Base-by-base conservation (phyloP, 371 early-diverging fungal species). In the Mortierella sp. region DNA sequence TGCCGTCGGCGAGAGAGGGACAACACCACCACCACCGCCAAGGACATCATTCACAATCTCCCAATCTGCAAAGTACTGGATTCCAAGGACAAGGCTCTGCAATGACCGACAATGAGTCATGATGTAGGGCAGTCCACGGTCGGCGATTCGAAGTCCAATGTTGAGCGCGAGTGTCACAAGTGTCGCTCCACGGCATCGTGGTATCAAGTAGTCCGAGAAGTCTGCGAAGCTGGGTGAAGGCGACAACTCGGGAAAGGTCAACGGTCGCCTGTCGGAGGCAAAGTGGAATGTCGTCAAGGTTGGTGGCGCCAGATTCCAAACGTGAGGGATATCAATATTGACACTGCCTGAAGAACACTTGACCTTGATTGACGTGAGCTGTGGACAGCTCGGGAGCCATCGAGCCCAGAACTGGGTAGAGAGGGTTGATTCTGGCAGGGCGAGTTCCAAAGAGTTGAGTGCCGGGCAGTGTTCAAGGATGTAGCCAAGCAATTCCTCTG, bases 31-130 rank as follows among this genome's bases (percentile, higher is more conserved):
- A 8, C 48, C 48, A n/a, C 58, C 31, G 31, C 60, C 31, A 60
- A 31, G 60, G 6, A 9, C 60, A 16, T 60, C 60, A 65, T 65
- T 38, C 7, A 45, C 42, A 57, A 7, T 26, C 16, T 57, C 72
- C 80, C 72, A 80, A 26, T 70, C 80, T 0, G 57, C 24, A 50
- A 80, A 83, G n/a, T 77, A 77, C 44, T 71, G 77, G 8, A 83
- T 48, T 14, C 68, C 75, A 10, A 80, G 54, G n/a, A 76, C 71
- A 31, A 83, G 80, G 4, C 48, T 73, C 44, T 72, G 13, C 14
- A 83, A 65, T 3, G 77, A 76, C 13, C 72, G 63, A 52, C 83
- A 83, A 50, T 73, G 16, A 16, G 68, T 14, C 83, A 83, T 83
- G 2, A 83, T 58, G 26, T 54, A 83, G 21, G 57, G 74, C 31